Evolutionary conservation across 208 protist genomes (phyloP).

Genomic region (Trypanosoma vivax): DNA sequence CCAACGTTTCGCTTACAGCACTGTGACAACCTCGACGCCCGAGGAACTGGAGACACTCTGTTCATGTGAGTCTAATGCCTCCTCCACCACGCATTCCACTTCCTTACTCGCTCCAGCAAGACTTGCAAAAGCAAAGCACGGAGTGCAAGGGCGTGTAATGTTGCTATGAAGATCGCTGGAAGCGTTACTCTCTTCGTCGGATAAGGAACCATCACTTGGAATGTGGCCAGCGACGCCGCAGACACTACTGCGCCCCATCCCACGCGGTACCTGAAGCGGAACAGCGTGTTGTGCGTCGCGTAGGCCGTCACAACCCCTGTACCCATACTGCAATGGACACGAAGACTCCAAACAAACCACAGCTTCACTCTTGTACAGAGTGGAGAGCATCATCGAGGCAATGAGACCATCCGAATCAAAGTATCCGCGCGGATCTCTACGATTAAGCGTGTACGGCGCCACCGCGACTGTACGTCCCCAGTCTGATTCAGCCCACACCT

Average conservation of each 20-base stretch:
- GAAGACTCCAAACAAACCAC: conserved; percentile 25
- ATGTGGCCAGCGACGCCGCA: conserved; percentile 9
- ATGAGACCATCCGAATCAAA: conserved; percentile 31
- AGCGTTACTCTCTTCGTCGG: no score
- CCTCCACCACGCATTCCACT: conserved; percentile 8
- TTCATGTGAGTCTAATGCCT: conserved; percentile 5
- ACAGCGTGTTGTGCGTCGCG: no score
- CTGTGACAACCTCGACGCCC: conserved; percentile 52
- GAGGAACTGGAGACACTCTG: conserved; percentile 1
- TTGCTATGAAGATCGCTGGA: not conserved
- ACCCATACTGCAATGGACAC: not conserved
- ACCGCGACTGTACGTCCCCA: conserved; percentile 59
- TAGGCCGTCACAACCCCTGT: not conserved
- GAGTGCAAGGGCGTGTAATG: not conserved
- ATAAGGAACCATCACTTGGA: no score
- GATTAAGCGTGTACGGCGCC: conserved; percentile 59
- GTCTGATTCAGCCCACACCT: conserved; percentile 59
- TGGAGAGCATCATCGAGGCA: conserved; percentile 34
- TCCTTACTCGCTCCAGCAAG: not conserved
- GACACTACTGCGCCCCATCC: not conserved
- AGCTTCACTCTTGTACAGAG: conserved; percentile 40
- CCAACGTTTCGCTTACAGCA: conserved; percentile 20
- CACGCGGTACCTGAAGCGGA: no score
- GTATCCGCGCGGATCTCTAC: conserved; percentile 58
- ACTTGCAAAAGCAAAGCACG: not conserved